Base-by-base conservation (phyloP, 1,284 basidiomycete genomes). In the Cerioporus squamosus region DNA sequence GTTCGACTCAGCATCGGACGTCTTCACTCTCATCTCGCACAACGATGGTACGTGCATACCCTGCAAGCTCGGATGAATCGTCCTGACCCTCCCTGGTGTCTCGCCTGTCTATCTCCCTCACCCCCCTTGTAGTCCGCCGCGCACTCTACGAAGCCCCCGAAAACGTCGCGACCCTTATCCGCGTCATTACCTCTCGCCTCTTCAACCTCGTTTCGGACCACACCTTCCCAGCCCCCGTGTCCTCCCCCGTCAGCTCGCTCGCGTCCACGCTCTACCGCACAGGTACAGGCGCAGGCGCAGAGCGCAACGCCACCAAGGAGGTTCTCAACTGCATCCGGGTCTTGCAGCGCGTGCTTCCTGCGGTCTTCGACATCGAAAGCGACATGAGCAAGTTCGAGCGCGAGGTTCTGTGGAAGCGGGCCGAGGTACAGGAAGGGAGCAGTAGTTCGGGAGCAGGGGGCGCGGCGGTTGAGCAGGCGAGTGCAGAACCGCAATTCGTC, bases 321-420 rank as follows among this genome's bases (percentile, higher is more conserved):
- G 92, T 88, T 1, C 80, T 97, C 42, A 97, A 96, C 68, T 95
- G 94, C 69, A 71, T 97, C 24, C 84, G 95, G 29, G 85, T 97
- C 7, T 82, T 98, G 20, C 88, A 92, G 59, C 83, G 95, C 55
- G 83, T 97, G n/a, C 76, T 97, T 14, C 94, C 94, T 2, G 87
- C 95, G 15, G 77, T 96, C 43, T 95, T 95, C 69, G 94, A 95
- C 70, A 79, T 86, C 12, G 89, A 94, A 60, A 85, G 86, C 29
- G 90, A 91, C 66, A 80, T 84, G 2, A 86, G 82, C 64, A 69
- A 79, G 7, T 85, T 93, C 63, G 91, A 94, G 68, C 69, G 82
- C 57, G 89, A 90, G 66, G 77, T 91, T 2, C 73, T 92, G 20
- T 94, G 90, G 91, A 90, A 83, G 71, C 84, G 77, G 65, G 79